Base-by-base conservation (phyloP, 805 yeast species). In the Lipomyces yamadae region DNA sequence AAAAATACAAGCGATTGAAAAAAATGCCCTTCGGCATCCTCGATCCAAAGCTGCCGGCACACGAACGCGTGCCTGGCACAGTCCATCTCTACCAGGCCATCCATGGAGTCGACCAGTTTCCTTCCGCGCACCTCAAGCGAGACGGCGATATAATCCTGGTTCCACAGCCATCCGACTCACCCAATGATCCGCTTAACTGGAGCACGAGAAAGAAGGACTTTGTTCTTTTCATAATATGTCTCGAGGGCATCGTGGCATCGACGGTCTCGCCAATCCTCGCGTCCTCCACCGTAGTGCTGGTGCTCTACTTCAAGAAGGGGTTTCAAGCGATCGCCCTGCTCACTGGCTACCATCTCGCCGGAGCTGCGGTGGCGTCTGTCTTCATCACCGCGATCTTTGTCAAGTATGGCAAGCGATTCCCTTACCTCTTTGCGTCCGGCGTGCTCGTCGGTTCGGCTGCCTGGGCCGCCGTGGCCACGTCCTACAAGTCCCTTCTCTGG, bases 121-220 rank as follows among this genome's bases (percentile, higher is more conserved):
- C 18, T 45, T 30, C 29, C 1, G 34, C 64, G 29, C 37, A 52
- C 32, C 69, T 87, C 83, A 50, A 81, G 79, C 29, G 76, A 75
- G 77, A 78, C 53, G 80, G 78, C 2, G 75, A 77, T 45, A 82
- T 87, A 66, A 84, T 88, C 11, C 78, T 87, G 56, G 82, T 86
- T 56, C 92, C 92, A 39, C 84, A 85, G 8, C 92, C 92, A 1
- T 82, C 89, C 0, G 85, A 83, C 61, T 87, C 87, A 68, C 89
- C 91, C 6, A 85, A 88, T 70, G 92, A 88, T 72, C 92, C 92
- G 0, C 78, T 88, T 63, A 87, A 86, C 72, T 88, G 92, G 92
- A 63, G 84, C 1, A 75, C 65, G 13, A 35, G 60, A 32, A 68
- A 66, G 59, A 68, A 66, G 58, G 69, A 66, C 42, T 35, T 55